A percentile compares a stretch with the other conserved stretches of the same genome.
Conservation (phyloP, 257 asterid species). For the Cruciata laevipes region DNA sequence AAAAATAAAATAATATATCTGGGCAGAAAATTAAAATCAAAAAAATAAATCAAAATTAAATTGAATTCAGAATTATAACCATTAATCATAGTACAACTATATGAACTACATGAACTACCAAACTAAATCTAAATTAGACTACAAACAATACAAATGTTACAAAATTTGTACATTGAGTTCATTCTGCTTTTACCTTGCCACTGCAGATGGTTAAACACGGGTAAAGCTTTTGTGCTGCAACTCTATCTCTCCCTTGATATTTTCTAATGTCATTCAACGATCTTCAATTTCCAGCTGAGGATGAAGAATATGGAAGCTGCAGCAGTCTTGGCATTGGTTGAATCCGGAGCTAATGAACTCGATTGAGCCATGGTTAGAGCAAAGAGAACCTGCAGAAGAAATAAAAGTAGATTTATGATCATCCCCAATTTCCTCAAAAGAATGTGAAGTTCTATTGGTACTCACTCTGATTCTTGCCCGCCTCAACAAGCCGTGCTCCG, state of each 20-base stretch:
- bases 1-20: too few species aligned
- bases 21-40: too few species aligned
- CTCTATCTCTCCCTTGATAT: constrained; percentile 68
- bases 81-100: too few species aligned
- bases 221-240: constrained; percentile 59
- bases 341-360: constrained; percentile 72
- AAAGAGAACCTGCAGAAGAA: constrained; percentile 64
- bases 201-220: constrained; percentile 48
- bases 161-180: too few species aligned
- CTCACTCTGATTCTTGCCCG: constrained; percentile 74
- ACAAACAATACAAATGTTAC: too few species aligned
- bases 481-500: constrained; percentile 73
- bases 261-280: constrained; percentile 60
- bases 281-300: constrained; percentile 60
- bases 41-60: too few species aligned
- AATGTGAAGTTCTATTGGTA: not conserved
- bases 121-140: too few species aligned
- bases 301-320: constrained; percentile 72
- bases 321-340: constrained; percentile 72
- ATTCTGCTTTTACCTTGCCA: constrained; percentile 78
- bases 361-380: constrained; percentile 86
- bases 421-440: not conserved
- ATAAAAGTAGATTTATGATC: not conserved
- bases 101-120: too few species aligned
- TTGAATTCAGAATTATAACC: too few species aligned